Evolutionary conservation across 2,329 filamentous ascomycete genomes (phyloP).

Genomic region (Botrytis cinerea): DNA sequence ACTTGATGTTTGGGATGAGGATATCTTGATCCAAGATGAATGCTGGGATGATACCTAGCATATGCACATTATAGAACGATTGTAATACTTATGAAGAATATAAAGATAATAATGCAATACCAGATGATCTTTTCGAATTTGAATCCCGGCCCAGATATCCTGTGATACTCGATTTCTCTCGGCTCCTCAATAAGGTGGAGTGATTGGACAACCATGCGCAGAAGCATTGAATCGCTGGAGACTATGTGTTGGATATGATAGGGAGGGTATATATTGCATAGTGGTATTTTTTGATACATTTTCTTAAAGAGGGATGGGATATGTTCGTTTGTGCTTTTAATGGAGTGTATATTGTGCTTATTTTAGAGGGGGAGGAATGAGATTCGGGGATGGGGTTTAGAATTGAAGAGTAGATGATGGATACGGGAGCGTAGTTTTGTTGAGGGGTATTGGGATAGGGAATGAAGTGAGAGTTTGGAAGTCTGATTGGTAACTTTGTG

Average conservation of each 20-base stretch:
- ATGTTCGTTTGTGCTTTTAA: no score
- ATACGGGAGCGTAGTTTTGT: neutral
- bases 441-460: neutral
- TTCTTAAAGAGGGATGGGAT: no score
- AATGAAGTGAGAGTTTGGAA: neutral
- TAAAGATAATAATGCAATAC: conserved; percentile 2
- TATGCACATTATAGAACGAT: conserved; percentile 17
- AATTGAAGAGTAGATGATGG: neutral
- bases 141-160: neutral
- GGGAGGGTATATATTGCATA: neutral
- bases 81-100: conserved; percentile 23
- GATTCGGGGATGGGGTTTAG: neutral
- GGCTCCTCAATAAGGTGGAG: neutral
- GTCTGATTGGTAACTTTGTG: neutral
- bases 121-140: no score
- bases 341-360: neutral
- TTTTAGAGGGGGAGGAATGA: neutral
- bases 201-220: no score
- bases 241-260: neutral
- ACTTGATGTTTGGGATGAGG: conserved; percentile 9
- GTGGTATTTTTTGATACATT: neutral
- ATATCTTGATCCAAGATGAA: conserved; percentile 1
- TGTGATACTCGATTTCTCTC: neutral
- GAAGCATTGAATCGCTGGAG: neutral
- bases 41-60: conserved; percentile 1